Conservation (phyloP, 495 filamentous ascomycete species). For the Penicillium maclennaniae region DNA sequence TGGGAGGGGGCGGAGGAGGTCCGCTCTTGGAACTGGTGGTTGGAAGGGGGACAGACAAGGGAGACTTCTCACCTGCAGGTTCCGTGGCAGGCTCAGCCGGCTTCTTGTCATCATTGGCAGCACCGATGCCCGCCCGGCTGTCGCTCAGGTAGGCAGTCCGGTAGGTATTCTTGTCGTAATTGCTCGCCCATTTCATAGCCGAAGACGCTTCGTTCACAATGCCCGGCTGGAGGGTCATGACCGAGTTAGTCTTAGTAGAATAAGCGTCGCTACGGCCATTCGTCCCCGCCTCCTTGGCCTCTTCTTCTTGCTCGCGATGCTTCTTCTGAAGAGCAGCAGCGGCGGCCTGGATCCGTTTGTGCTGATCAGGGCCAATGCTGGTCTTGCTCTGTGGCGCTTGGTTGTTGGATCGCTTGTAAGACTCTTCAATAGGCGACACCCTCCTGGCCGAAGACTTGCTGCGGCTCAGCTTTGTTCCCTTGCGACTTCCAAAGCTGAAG, state of each 20-base stretch:
- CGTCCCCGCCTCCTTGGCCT: conserved; percentile 17
- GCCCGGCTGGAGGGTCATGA: conserved; percentile 81
- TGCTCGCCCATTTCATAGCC: conserved; percentile 87
- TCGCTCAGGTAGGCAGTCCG: conserved; percentile 76
- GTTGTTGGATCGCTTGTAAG: conserved; percentile 45
- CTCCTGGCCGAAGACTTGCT: conserved; percentile 64
- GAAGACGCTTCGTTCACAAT: conserved; percentile 85
- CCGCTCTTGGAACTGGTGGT: conserved; percentile 12
- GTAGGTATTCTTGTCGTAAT: conserved; percentile 74
- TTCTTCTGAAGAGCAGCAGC: conserved; percentile 74
- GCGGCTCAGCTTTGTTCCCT: conserved; percentile 54
- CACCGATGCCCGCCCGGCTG: conserved; percentile 62
- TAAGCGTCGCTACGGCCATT: conserved; percentile 17
- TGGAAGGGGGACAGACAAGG: conserved; percentile 14
- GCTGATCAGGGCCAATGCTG: conserved; percentile 87
- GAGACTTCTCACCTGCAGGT: conserved; percentile 11
- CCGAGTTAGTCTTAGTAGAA: conserved; percentile 80
- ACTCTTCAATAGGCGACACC: conserved; percentile 45
- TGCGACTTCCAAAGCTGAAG: conserved; percentile 77
- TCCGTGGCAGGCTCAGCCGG: conserved; percentile 9
- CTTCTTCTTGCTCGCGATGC: conserved; percentile 56
- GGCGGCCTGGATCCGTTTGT: conserved; percentile 86
- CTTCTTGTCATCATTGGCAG: conserved; percentile 23
- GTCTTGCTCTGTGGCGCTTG: conserved; percentile 67
- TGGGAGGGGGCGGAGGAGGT: conserved; percentile 20